Conservation (phyloP, 176 grass and related monocot species). For the Cenchrus fungigraminus region DNA sequence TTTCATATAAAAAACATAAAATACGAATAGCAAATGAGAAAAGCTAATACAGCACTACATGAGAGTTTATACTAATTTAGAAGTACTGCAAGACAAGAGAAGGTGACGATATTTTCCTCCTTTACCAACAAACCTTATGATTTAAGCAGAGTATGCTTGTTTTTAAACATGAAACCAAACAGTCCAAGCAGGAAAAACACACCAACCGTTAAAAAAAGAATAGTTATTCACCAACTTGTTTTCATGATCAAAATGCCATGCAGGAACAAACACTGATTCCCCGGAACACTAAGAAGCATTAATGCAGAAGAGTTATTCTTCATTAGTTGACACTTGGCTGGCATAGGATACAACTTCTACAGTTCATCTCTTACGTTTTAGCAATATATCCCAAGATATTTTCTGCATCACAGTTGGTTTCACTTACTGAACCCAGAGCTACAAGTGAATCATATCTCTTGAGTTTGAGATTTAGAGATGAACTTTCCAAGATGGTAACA, state of each 20-base stretch:
- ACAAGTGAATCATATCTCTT: neutral
- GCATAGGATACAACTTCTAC: slow-evolving; percentile 19
- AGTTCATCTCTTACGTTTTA: slow-evolving; percentile 10
- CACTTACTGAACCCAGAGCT: slow-evolving; percentile 12
- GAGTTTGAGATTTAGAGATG: neutral
- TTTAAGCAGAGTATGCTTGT: neutral
- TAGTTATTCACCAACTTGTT: slow-evolving; percentile 19
- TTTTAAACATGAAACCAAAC: neutral
- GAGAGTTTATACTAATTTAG: neutral
- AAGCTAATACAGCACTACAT: neutral
- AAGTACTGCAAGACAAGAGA: neutral
- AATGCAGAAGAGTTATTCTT: neutral
- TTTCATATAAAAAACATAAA: slow-evolving; percentile 27
- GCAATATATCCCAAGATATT: neutral
- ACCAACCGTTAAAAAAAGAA: neutral
- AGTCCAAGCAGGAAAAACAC: neutral
- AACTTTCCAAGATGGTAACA: neutral
- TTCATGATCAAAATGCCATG: slow-evolving; percentile 15
- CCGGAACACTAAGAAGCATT: slow-evolving; percentile 10
- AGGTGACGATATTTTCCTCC: neutral
- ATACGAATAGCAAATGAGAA: neutral
- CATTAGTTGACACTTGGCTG: neutral
- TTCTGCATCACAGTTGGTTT: neutral
- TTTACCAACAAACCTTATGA: neutral
- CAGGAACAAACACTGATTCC: neutral